Evolutionary conservation across 2,329 filamentous ascomycete species (phyloP).

Genomic region (Cryphonectria radicalis): DNA sequence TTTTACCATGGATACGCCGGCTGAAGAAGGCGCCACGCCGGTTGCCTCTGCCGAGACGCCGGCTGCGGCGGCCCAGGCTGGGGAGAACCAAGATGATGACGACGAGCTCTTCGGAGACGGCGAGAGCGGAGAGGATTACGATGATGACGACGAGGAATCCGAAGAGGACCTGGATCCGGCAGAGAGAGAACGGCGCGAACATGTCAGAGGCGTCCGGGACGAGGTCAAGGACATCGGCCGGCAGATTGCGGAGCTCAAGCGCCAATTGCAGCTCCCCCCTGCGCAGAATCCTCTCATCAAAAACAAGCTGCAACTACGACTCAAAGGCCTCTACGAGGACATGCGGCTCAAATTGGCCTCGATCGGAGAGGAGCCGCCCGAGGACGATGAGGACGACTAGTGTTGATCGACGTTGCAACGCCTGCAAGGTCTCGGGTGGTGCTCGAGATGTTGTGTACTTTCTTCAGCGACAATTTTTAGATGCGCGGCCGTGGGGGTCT

Average conservation of each 20-base stretch:
- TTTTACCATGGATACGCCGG: conserved; percentile 58
- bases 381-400: conserved; percentile 38
- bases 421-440: neutral
- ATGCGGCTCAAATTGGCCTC: conserved; percentile 42
- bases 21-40: conserved; percentile 44
- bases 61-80: conserved; percentile 48
- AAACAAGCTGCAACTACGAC: conserved; percentile 53
- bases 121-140: conserved; percentile 46
- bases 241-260: conserved; percentile 51
- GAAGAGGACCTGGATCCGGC: conserved; percentile 61
- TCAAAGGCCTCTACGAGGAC: conserved; percentile 51
- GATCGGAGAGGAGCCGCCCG: conserved; percentile 38
- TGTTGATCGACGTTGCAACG: too few species aligned
- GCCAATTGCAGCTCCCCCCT: conserved; percentile 50
- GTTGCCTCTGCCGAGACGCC: conserved; percentile 47
- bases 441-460: neutral
- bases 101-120: conserved; percentile 46
- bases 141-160: conserved; percentile 57
- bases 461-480: neutral
- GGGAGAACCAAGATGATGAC: conserved; percentile 51
- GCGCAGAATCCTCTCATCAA: conserved; percentile 54
- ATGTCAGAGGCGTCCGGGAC: conserved; percentile 58
- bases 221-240: conserved; percentile 59
- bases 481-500: neutral
- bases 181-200: conserved; percentile 52